Evolutionary conservation across 768 basidiomycete species (phyloP), one percentile per base, ranked within the genome.

Genomic region (Rhodosporidiobolus sp.): DNA sequence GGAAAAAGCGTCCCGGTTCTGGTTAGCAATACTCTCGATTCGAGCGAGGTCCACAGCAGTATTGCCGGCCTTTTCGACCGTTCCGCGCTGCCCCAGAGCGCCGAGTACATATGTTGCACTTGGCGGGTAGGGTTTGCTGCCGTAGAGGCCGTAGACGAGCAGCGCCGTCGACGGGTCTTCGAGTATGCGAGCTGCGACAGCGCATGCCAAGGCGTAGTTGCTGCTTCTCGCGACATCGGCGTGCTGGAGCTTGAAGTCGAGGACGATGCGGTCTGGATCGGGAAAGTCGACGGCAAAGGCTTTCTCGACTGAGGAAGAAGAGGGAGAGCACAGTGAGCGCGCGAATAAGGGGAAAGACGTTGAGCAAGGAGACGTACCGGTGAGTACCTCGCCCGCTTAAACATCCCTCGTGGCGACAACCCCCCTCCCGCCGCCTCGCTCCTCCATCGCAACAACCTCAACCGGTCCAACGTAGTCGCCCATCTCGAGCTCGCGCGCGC

Each of bases 261-360:
- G 32, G 34, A 52, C 4, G 12, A 22, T 5, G 10, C 10, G 22
- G 32, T 11, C 22, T 1, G 90, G 89, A 2, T 34, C 6, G 9
- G 10, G 12, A 5, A 30, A 6, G 38, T 45, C 60, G 30, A n/a
- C 17, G 4, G 22, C 60, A 11, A 61, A 43, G 16, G 60, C 60
- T 22, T 45, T 49, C 46, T 61, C 60, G 30, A 61, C 60, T 61
- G 60, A 28, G 0, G 28, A 5, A 2, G 57, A 90, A 1, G 28
- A 5, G 20, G 19, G 1, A 22, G 20, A 10, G 22, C 28, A 24
- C 11, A 3, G 35, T 26, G 9, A 4, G 2, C 38, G 9, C 24
- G 35, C 24, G 11, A 11, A 50, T 10, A 28, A 3, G 26, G 24
- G 28, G 8, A 26, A 16, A 26, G 17, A 9, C 11, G 16, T n/a